Evolutionary conservation across 352 stramenopile species (phyloP), one percentile per base, ranked within the genome.

Genomic region (Phytophthora europaea): DNA sequence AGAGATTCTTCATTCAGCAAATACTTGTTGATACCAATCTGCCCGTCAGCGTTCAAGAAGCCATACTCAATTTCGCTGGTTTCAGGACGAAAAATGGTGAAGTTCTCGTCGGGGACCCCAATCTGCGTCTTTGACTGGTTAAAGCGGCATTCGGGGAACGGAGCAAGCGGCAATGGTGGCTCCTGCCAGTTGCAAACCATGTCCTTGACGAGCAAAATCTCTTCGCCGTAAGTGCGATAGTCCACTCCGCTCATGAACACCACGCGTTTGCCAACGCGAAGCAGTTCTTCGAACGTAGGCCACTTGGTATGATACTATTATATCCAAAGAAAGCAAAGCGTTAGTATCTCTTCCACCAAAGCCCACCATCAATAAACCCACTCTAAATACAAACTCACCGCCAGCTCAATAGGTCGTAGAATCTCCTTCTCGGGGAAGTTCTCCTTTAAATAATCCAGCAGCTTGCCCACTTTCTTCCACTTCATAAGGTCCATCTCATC

Each of bases 51-150:
- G 61, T 96, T 96, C 31, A 96, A 70, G 61, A 95, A 93, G 0
- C 77, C 89, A 26, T 95, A 95, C 65, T 93, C 82, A 38, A 96
- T 96, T 64, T 96, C 89, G 52, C 89, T 96, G 23, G 87, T 95
- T 78, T 94, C 76, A 10, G 89, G 89, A 8, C 89, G 89, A 56
- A 96, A 93, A 38, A 96, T 92, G 0, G 81, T 92, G 28, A 81
- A 78, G 23, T 78, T 73, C 16, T 81, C 75, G 28, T 83, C 75
- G 0, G 89, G 63, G 22, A 88, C 80, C 2, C 83, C 70, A 5
- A 81, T 79, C 47, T 83, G 62, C 1, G 76, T 66, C 47, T 75
- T 75, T 4, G 79, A 75, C 23, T 90, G 89, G 28, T 84, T 74
- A 36, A 78, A 81, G 13, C 70, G 74, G 51, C 89, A 96, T 51